These are phyloP conservation scores for Trichopus zeylanicus DNA, from an alignment of 116 monocot genomes.

Conservation along the genomic window DNA sequence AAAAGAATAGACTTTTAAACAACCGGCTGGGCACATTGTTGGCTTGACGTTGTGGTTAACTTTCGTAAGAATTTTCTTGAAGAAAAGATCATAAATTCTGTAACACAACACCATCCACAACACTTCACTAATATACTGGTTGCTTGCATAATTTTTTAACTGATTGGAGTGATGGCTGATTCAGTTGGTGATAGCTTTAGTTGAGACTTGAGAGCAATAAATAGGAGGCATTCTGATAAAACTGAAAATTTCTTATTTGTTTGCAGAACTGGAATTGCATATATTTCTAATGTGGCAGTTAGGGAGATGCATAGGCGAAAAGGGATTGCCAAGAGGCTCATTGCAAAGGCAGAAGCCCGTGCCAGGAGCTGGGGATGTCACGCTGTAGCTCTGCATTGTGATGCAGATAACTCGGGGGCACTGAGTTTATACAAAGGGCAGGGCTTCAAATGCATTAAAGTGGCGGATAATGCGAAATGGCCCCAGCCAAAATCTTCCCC, in stretches of 20 bases:
- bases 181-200: too few relatives aligned
- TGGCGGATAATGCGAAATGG: slow-evolving; percentile 66
- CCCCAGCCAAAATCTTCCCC: slow-evolving; percentile 58
- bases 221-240: too few relatives aligned
- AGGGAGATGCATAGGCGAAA: slow-evolving; percentile 48
- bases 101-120: too few relatives aligned
- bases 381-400: slow-evolving; percentile 74
- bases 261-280: slow-evolving; percentile 71
- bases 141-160: too few relatives aligned
- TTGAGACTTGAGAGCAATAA: too few relatives aligned
- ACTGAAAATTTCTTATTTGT: slow-evolving; percentile 10
- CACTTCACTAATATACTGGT: too few relatives aligned
- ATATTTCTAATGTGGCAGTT: slow-evolving; percentile 88
- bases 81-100: too few relatives aligned
- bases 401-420: slow-evolving; percentile 51
- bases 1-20: too few relatives aligned
- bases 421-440: slow-evolving; percentile 49
- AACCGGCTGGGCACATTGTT: too few relatives aligned
- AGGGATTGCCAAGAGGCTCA: slow-evolving; percentile 64
- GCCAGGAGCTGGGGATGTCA: slow-evolving; percentile 78
- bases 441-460: slow-evolving; percentile 53
- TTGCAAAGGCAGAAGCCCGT: slow-evolving; percentile 45
- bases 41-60: too few relatives aligned
- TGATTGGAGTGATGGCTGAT: too few relatives aligned
- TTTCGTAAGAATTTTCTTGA: too few relatives aligned